Base-by-base conservation (phyloP, 768 basidiomycete species). In the Dioszegia aurantiaca region DNA sequence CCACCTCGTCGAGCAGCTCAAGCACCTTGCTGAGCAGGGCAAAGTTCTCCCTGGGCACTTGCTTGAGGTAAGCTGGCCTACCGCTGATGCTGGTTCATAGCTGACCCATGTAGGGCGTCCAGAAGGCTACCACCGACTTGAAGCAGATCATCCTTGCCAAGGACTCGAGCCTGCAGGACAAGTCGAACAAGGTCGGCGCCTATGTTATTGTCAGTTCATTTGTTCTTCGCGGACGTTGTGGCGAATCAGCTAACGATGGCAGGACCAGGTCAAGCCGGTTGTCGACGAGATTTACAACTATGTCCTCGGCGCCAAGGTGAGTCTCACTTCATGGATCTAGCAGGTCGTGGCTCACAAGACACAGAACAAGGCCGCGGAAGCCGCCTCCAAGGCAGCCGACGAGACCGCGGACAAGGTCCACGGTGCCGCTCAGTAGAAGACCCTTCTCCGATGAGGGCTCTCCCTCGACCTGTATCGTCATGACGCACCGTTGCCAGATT, bases 271-370 rank as follows among this genome's bases (percentile, higher is more conserved):
- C 55, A 73, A 73, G 48, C 72, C 72, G 0, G 61, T 73, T 37
- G 65, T 73, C 24, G 72, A 73, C 52, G 70, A 73, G 54, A 66
- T 73, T 31, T 70, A 73, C 63, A 68, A 67, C 55, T 70, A 69
- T 43, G 63, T 73, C 26, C 59, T 71, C 43, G 67, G 69, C 21
- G 68, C 72, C 41, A 73, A 73, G 69, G 72, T 68, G 45, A 59
- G 68, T 33, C 16, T 4, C 5, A 4, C 8, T 33, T 16, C 16
- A 23, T 6, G 16, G 2, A 31, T 43, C 33, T 56, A 26, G 40
- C 9, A 39, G 14, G n/a, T 21, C 33, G 27, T n/a, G 44, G 49
- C 56, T 45, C 30, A 57, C 24, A 44, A 37, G 11, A 30, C 3
- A n/a, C 56, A 69, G 68, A 62, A 52, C 42, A 63, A 64, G 54